Percentiles rank a stretch among this genome's conserved stretches.
These are phyloP conservation scores for Posidonia oceanica DNA, from an alignment of 116 monocot genomes.

Conservation along the genomic window DNA sequence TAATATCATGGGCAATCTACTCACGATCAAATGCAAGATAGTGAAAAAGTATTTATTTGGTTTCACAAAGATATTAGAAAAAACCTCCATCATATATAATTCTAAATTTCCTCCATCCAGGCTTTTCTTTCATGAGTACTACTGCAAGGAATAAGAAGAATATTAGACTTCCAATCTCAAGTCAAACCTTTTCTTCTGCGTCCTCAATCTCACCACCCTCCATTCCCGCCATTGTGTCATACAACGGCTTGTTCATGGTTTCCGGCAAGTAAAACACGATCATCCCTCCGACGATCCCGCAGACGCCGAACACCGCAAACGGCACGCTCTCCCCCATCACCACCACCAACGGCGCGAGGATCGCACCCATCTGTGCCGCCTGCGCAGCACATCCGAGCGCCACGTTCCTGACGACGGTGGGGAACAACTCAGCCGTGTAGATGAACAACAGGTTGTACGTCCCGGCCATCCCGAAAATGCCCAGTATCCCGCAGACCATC, in stretches of 20 bases:
- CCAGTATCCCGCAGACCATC: constrained; percentile 38
- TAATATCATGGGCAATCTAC: too few relatives aligned
- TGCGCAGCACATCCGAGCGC: constrained; percentile 56
- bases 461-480: constrained; percentile 64
- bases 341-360: constrained; percentile 61
- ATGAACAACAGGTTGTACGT: constrained; percentile 50
- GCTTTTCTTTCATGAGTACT: too few relatives aligned
- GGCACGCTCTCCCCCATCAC: constrained; percentile 38
- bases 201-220: constrained; percentile 29
- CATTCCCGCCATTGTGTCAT: constrained; percentile 54
- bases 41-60: too few relatives aligned
- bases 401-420: constrained; percentile 65
- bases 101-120: too few relatives aligned
- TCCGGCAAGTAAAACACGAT: constrained; percentile 50
- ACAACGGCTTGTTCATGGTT: constrained; percentile 43
- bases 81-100: too few relatives aligned
- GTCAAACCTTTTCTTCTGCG: not conserved
- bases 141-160: too few relatives aligned
- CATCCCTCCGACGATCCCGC: constrained; percentile 37
- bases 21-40: too few relatives aligned
- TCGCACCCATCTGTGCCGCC: constrained; percentile 59
- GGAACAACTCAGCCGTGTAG: constrained; percentile 69
- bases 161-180: too few relatives aligned
- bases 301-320: constrained; percentile 44
- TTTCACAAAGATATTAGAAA: too few relatives aligned